Percentiles rank a stretch among this genome's conserved stretches.
Conservation (phyloP, 306 rosid genomes). For the Inga laurina region DNA sequence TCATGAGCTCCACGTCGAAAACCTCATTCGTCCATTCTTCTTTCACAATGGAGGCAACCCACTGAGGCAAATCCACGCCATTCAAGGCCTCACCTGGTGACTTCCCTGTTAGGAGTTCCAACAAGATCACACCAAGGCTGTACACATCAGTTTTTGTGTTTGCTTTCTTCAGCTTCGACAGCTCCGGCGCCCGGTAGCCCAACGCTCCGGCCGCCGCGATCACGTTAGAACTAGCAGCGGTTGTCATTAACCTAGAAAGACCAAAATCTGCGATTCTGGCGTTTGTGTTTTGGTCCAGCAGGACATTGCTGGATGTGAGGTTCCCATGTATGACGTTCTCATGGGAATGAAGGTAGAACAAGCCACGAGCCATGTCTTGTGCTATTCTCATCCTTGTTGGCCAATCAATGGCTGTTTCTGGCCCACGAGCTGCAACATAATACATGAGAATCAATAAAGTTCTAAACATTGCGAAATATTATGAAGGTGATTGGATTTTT, state of each 20-base stretch:
- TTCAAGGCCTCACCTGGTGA: constrained; percentile 85
- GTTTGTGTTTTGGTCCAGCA: constrained; percentile 54
- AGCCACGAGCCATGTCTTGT: constrained; percentile 16
- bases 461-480: not conserved
- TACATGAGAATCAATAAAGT: not conserved
- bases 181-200: constrained; percentile 92
- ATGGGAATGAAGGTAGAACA: constrained; percentile 11
- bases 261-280: constrained; percentile 79
- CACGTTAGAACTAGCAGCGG: constrained; percentile 80
- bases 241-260: constrained; percentile 78
- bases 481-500: not conserved
- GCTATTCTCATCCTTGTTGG: constrained; percentile 9
- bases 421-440: constrained; percentile 12
- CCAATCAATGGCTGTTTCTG: constrained; percentile 10
- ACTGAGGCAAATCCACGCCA: constrained; percentile 90
- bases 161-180: constrained; percentile 80
- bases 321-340: constrained; percentile 1
- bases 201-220: constrained; percentile 85
- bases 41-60: constrained; percentile 97
- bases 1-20: constrained; percentile 87
- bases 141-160: constrained; percentile 82
- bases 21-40: constrained; percentile 99
- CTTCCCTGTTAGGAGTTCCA: constrained; percentile 92
- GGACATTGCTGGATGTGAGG: constrained; percentile 4
- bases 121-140: constrained; percentile 91